phyloP scores from a whole-genome alignment of 2,329 filamentous ascomycete genomes.

The Trichophaea hybrida region DNA sequence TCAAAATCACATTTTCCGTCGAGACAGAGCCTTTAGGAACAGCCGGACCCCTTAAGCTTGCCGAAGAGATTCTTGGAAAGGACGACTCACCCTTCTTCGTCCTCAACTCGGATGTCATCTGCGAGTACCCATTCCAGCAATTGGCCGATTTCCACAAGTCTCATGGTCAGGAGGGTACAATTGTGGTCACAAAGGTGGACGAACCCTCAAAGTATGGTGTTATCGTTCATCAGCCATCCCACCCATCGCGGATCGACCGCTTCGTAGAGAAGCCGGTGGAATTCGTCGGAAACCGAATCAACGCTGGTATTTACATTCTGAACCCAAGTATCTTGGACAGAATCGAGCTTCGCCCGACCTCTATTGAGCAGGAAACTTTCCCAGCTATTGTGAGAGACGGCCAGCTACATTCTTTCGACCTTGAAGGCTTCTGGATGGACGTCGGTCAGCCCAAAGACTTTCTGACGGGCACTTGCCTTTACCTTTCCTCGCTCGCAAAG shows the following conservation, averaged over 20 bases:
- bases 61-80: slow-evolving; percentile 81
- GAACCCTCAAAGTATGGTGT: slow-evolving; percentile 99
- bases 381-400: slow-evolving; percentile 81
- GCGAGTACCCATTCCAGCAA: slow-evolving; percentile 88
- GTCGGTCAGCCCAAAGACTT: slow-evolving; percentile 98
- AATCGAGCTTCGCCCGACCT: slow-evolving; percentile 91
- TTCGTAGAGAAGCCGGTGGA: slow-evolving; percentile 99
- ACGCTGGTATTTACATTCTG: slow-evolving; percentile 94
- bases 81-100: slow-evolving; percentile 95
- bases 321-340: slow-evolving; percentile 81
- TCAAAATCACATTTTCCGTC: slow-evolving; percentile 94
- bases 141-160: slow-evolving; percentile 81
- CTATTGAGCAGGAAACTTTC: slow-evolving; percentile 98
- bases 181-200: slow-evolving; percentile 96
- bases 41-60: slow-evolving; percentile 86
- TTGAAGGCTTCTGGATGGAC: slow-evolving; percentile 99
- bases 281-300: slow-evolving; percentile 97
- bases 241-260: slow-evolving; percentile 83
- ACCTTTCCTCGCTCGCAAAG: slow-evolving; percentile 84
- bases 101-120: slow-evolving; percentile 95
- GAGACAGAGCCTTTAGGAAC: slow-evolving; percentile 92
- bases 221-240: slow-evolving; percentile 88
- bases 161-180: slow-evolving; percentile 92
- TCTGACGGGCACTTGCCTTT: slow-evolving; percentile 86
- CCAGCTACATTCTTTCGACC: slow-evolving; percentile 85